Conservation (phyloP, 1,139 yeast species). For the Hanseniaspora gamundiae region DNA sequence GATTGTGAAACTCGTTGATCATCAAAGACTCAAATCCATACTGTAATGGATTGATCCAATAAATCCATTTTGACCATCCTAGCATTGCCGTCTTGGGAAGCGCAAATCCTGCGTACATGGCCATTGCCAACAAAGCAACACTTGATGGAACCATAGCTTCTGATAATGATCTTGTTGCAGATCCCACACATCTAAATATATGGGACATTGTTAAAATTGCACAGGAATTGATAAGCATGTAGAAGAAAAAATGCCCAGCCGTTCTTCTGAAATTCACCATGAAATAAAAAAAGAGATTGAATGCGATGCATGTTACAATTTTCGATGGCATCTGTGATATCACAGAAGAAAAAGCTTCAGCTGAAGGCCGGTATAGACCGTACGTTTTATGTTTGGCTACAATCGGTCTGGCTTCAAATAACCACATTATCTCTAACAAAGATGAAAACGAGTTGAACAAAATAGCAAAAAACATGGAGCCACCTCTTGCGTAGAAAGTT, state of each 20-base stretch:
- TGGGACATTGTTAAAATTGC: conserved; percentile 48
- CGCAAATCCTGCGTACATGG: conserved; percentile 54
- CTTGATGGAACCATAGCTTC: conserved; percentile 56
- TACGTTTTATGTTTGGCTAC: conserved; percentile 59
- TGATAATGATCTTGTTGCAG: conserved; percentile 38
- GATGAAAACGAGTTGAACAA: conserved; percentile 59
- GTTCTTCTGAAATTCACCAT: conserved; percentile 45
- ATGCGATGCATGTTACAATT: conserved; percentile 34
- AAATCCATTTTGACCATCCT: conserved; percentile 62
- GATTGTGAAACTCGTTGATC: conserved; percentile 43
- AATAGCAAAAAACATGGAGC: conserved; percentile 55
- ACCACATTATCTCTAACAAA: conserved; percentile 47
- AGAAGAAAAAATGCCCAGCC: conserved; percentile 50
- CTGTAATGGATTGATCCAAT: conserved; percentile 48
- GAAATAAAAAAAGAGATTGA: conserved; percentile 46
- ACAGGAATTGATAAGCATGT: conserved; percentile 34
- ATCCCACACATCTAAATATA: conserved; percentile 49
- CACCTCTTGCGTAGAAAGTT: conserved; percentile 47
- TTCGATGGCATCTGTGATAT: conserved; percentile 49
- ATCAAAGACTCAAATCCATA: conserved; percentile 50
- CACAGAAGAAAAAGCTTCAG: conserved; percentile 52
- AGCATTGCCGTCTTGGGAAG: conserved; percentile 47
- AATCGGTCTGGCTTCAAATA: conserved; percentile 53
- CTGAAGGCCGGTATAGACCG: conserved; percentile 56
- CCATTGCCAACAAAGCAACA: conserved; percentile 38